These are phyloP conservation scores for Physcia stellaris DNA, from an alignment of 495 filamentous ascomycete species.

Conservation along the genomic window DNA sequence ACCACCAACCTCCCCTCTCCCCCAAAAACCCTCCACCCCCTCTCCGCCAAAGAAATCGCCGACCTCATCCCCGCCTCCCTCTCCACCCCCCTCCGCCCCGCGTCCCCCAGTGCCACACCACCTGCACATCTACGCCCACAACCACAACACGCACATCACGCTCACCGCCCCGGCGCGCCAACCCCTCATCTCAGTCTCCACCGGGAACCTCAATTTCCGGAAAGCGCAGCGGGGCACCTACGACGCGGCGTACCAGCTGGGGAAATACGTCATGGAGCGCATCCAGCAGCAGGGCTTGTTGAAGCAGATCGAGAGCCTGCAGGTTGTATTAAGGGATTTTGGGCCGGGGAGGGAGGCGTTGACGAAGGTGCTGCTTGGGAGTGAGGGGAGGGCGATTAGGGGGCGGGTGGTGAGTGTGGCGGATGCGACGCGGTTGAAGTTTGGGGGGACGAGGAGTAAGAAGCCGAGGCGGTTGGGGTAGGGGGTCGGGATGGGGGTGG, in stretches of 20 bases:
- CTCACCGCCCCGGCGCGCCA: constrained; percentile 68
- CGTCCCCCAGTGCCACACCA: constrained; percentile 52
- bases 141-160: constrained; percentile 90
- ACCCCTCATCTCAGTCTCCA: constrained; percentile 57
- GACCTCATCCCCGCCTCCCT: constrained; percentile 5
- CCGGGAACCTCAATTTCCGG: constrained; percentile 76
- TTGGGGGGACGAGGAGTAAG: constrained; percentile 81
- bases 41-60: not conserved
- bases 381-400: constrained; percentile 62
- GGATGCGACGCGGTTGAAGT: constrained; percentile 80
- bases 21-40: not conserved
- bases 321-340: constrained; percentile 72
- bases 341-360: constrained; percentile 76
- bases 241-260: constrained; percentile 88
- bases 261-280: constrained; percentile 59
- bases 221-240: constrained; percentile 66
- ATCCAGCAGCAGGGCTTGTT: constrained; percentile 64
- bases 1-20: not conserved
- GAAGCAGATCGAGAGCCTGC: constrained; percentile 38
- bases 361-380: constrained; percentile 73
- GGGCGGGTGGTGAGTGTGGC: constrained; percentile 57
- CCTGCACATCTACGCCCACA: constrained; percentile 72
- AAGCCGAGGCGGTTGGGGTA: constrained; percentile 73
- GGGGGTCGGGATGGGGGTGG: too few relatives aligned
- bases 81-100: constrained; percentile 22